These are phyloP conservation scores for Kazachstania psychrophila DNA, from an alignment of 805 yeast species.

Conservation along the genomic window DNA sequence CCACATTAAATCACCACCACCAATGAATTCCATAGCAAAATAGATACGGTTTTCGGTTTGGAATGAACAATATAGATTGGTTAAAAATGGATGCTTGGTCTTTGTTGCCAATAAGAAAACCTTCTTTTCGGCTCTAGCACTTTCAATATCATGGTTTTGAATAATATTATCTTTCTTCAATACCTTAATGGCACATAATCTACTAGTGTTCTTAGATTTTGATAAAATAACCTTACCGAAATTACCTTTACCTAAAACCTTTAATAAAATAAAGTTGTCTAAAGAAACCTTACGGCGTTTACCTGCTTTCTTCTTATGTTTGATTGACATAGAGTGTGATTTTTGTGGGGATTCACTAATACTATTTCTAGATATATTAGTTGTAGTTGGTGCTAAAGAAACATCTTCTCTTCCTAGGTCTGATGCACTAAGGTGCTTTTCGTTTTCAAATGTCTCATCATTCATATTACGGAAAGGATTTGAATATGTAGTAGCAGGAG, in stretches of 20 bases:
- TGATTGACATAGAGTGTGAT: constrained; percentile 9
- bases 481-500: constrained; percentile 5
- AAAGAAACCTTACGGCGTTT: constrained; percentile 72
- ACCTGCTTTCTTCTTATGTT: constrained; percentile 20
- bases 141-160: constrained; percentile 92
- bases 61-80: constrained; percentile 88
- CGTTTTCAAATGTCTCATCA: constrained; percentile 13
- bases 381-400: background rate
- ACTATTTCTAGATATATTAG: constrained; percentile 3
- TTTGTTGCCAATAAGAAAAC: constrained; percentile 78
- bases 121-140: constrained; percentile 88
- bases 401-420: constrained; percentile 2
- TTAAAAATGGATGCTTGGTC: constrained; percentile 85
- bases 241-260: constrained; percentile 96
- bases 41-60: constrained; percentile 96
- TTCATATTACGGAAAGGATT: constrained; percentile 25
- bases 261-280: constrained; percentile 88
- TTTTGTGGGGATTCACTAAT: constrained; percentile 18
- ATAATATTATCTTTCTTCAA: constrained; percentile 91
- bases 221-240: constrained; percentile 98
- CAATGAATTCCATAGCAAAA: constrained; percentile 95
- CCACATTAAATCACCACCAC: constrained; percentile 99
- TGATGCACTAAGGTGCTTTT: constrained; percentile 7
- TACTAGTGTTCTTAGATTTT: constrained; percentile 73
- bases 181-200: constrained; percentile 90